Conservation (phyloP, 768 basidiomycete genomes). For the Leccinum pellstonianum region DNA sequence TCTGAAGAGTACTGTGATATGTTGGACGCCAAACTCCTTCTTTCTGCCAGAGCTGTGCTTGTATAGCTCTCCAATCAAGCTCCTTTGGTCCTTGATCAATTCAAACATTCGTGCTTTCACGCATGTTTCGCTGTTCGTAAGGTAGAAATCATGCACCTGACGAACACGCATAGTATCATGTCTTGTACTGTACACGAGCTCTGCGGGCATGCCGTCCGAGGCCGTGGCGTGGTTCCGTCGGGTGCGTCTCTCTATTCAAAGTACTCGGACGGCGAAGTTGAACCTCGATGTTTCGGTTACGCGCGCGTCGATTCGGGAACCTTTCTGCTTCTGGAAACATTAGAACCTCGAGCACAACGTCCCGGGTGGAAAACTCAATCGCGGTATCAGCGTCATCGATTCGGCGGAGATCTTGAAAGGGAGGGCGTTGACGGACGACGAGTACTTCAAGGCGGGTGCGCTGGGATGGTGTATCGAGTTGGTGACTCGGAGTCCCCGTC, state of each 20-base stretch:
- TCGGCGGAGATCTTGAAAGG: constrained; percentile 86
- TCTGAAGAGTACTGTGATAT: too few species aligned
- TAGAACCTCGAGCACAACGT: constrained; percentile 91
- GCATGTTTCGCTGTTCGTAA: too few species aligned
- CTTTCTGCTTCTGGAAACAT: neutral
- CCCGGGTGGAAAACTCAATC: constrained; percentile 93
- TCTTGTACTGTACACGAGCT: neutral
- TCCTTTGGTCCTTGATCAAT: too few species aligned
- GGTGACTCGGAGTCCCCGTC: constrained; percentile 38
- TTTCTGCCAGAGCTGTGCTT: too few species aligned
- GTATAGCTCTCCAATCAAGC: too few species aligned
- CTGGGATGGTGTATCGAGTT: constrained; percentile 97
- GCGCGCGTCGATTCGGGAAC: neutral
- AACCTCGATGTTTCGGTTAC: neutral
- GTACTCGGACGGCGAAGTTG: neutral
- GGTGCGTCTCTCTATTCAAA: constrained; percentile 43
- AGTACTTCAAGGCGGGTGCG: constrained; percentile 52
- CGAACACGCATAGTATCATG: neutral
- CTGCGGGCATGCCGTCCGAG: constrained; percentile 63
- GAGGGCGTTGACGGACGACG: constrained; percentile 52
- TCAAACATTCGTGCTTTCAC: too few species aligned
- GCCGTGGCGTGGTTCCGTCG: constrained; percentile 81
- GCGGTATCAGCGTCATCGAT: constrained; percentile 94
- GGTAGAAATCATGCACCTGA: too few species aligned
- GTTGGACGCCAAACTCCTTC: too few species aligned